Conservation (phyloP, 176 grass and related monocot species). For the Tillandsia leiboldiana region DNA sequence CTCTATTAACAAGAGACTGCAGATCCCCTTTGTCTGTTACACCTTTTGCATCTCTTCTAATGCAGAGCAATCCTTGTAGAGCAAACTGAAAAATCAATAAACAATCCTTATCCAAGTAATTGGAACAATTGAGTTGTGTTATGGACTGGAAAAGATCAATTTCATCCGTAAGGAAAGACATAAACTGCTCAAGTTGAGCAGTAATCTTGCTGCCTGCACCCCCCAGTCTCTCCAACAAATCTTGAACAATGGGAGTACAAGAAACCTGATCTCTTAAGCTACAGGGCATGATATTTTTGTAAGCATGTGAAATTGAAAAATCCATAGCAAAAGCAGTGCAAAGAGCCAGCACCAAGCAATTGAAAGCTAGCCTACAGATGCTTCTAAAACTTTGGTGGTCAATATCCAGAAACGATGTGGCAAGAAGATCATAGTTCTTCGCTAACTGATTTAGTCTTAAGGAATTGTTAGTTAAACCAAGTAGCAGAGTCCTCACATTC, state of each 20-base stretch:
- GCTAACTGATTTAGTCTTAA: constrained; percentile 45
- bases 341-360: constrained; percentile 69
- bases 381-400: constrained; percentile 38
- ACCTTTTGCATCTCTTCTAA: constrained; percentile 27
- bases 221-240: constrained; percentile 51
- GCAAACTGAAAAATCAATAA: constrained; percentile 47
- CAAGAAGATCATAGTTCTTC: constrained; percentile 72
- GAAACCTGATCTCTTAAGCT: constrained; percentile 30
- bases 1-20: constrained; percentile 28
- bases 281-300: constrained; percentile 8
- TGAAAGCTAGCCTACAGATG: constrained; percentile 54
- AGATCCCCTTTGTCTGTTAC: constrained; percentile 17
- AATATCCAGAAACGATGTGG: constrained; percentile 61
- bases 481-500: constrained; percentile 19
- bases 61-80: constrained; percentile 32
- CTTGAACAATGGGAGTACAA: constrained; percentile 35
- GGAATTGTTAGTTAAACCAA: constrained; percentile 46
- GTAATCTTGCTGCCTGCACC: constrained; percentile 25
- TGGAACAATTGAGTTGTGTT: constrained; percentile 24
- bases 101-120: constrained; percentile 27
- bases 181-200: constrained; percentile 33
- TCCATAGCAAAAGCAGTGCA: constrained; percentile 48
- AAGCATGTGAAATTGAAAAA: constrained; percentile 25
- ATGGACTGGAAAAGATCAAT: constrained; percentile 21
- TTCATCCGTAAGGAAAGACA: constrained; percentile 27